These are phyloP conservation scores for Fusarium robinianum DNA, from an alignment of 2,329 filamentous ascomycete species.

Conservation along the genomic window DNA sequence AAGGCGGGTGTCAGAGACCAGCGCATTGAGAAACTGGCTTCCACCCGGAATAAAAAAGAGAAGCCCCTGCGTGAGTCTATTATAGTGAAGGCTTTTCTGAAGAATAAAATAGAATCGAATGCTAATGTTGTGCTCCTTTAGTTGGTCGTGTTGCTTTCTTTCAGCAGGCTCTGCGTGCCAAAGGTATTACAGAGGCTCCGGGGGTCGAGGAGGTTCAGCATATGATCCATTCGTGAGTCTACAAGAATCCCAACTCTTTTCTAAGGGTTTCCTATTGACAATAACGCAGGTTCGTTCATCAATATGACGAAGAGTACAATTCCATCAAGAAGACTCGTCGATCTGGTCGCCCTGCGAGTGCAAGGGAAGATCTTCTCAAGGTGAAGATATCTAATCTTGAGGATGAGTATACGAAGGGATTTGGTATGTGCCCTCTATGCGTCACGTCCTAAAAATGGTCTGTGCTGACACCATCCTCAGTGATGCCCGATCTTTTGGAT, in stretches of 20 bases:
- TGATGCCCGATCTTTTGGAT: slow-evolving; percentile 75
- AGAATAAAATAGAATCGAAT: neutral
- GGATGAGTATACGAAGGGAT: slow-evolving; percentile 81
- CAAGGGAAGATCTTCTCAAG: slow-evolving; percentile 76
- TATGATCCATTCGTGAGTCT: slow-evolving; percentile 65
- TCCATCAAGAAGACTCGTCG: slow-evolving; percentile 70
- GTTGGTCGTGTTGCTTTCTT: slow-evolving; percentile 62
- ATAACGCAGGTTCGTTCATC: slow-evolving; percentile 69
- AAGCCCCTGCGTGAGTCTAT: slow-evolving; percentile 66
- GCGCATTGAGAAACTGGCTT: slow-evolving; percentile 73
- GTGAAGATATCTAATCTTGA: slow-evolving; percentile 71
- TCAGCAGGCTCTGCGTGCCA: slow-evolving; percentile 62
- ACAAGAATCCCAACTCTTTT: too few relatives aligned
- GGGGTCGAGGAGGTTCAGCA: slow-evolving; percentile 61
- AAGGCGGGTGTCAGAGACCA: slow-evolving; percentile 81
- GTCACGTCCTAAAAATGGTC: neutral
- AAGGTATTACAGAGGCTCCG: slow-evolving; percentile 56
- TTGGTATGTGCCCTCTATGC: slow-evolving; percentile 61
- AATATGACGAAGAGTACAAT: slow-evolving; percentile 72
- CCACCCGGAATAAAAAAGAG: slow-evolving; percentile 74
- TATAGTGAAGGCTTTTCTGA: slow-evolving; percentile 2
- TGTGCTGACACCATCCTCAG: slow-evolving; percentile 44
- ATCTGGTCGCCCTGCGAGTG: slow-evolving; percentile 76
- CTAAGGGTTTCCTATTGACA: too few relatives aligned
- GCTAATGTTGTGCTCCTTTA: neutral